Conservation (phyloP, 148 eudicot species). For the Vaccinium macrocarpon region DNA sequence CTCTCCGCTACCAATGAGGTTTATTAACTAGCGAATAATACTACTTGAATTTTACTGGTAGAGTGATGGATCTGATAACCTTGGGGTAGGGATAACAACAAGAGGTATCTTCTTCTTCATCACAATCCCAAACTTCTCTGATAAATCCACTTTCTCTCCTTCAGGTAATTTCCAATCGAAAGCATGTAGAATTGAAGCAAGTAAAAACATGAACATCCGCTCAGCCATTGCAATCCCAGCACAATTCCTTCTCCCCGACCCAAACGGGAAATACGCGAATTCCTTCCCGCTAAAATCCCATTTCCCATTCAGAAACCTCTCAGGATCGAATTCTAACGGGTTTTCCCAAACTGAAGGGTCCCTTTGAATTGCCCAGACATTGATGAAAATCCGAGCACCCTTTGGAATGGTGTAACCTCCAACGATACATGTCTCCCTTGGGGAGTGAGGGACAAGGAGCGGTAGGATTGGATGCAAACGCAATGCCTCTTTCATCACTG, state of each 20-base stretch:
- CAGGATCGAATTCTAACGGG: constrained; percentile 56
- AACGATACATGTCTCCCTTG: constrained; percentile 33
- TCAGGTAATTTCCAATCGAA: constrained; percentile 60
- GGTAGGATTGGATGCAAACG: constrained; percentile 52
- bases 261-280: constrained; percentile 56
- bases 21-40: background rate
- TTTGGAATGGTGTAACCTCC: constrained; percentile 57
- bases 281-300: constrained; percentile 50
- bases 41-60: constrained; percentile 28
- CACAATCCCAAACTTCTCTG: constrained; percentile 65
- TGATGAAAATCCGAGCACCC: constrained; percentile 43
- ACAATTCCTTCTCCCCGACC: constrained; percentile 72
- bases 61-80: constrained; percentile 35
- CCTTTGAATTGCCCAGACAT: constrained; percentile 57
- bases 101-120: constrained; percentile 51
- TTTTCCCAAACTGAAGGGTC: constrained; percentile 56
- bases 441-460: constrained; percentile 45
- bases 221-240: constrained; percentile 56
- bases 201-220: constrained; percentile 43
- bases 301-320: constrained; percentile 51
- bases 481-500: constrained; percentile 49
- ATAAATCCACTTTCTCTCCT: constrained; percentile 45
- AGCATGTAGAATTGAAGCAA: constrained; percentile 59
- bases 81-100: constrained; percentile 41
- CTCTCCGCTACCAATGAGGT: background rate